Base-by-base conservation (phyloP, 345 rosid species). In the Schrenkiella parvula region DNA sequence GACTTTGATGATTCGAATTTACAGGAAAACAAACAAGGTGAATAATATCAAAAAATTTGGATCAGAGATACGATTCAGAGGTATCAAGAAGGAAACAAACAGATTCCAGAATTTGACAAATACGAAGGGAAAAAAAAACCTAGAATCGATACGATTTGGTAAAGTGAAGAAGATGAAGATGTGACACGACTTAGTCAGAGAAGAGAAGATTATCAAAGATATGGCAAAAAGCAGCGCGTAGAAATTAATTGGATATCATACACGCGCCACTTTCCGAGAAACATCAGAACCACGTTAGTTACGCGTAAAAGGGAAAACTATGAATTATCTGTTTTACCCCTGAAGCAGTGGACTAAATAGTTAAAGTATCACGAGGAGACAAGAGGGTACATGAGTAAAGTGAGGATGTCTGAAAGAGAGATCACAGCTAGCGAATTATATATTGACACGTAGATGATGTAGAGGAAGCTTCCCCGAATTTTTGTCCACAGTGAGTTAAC, bases 161-260 rank as follows among this genome's bases (percentile, higher is more conserved):
- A 76, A 53, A 76, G 79, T 69, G 60, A 46, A 43, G 75, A 76
- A 35, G 79, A 75, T 31, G 79, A 39, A 19, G 29, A 44, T 71
- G 70, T 52, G 58, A 72, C 70, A 42, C 48, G 70, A 10, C 37
- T 44, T 65, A 54, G 17, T 28, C 62, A 48, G 54, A 38, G 43
- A 28, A 47, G 46, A 66, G 44, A 50, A 50, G 26, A 62, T 28
- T 28, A 38, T 39, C 15, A 7, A 28, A 53, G 21, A n/a, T 12
- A 48, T 13, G 2, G 28, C 6, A 48, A 57, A 58, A 59, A 25
- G 62, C 6, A 59, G 73, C 54, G 73, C 67, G 78, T 66, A 62
- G 43, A 14, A 19, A 29, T 23, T 18, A 11, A 23, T 15, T 39
- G 39, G 26, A 15, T 37, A 21, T n/a, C 8, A 9, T 26, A 46